Base-by-base conservation (phyloP, 805 yeast genomes). In the Saturnispora silvae region DNA sequence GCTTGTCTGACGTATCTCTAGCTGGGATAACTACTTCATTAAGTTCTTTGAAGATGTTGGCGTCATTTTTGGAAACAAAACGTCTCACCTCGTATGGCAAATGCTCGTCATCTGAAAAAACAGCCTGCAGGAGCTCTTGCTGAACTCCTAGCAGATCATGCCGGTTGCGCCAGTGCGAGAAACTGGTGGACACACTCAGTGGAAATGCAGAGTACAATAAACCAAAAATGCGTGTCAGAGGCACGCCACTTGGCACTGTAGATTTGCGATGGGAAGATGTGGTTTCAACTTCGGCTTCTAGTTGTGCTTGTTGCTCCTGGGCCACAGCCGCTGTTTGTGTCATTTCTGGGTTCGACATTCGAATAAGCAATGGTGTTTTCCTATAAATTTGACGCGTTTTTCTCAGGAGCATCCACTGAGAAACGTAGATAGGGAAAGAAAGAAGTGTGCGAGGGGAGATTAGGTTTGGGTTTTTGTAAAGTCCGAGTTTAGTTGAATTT, bases 211-310 rank as follows among this genome's bases (percentile, higher is more conserved):
- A 65, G 7, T 70, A 61, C 19, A 76, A 54, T 14, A 33, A 31
- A 1, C 33, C 33, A 13, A 41, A 41, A 11, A 80, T 61, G 45
- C 72, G 70, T 17, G 61, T 53, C 5, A 79, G 43, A 0, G 86
- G 84, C 0, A 78, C 68, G 0, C 84, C 82, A 0, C 78, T 65
- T 1, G 87, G 87, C 18, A 79, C 74, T 0, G 78, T 75, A 0
- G 84, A 65, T 19, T 76, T 51, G 41, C 57, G 67, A 46, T 72
- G 74, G 2, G 44, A 35, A 28, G 40, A 18, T 22, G 11, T 27
- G 3, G 18, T 30, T 3, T 34, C 33, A 17, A 17, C 10, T 26
- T 30, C 33, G 3, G 18, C 33, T 3, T 34, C 33, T 20, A 17
- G 13, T 26, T 30, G 35, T n/a, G n/a, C 36, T 31, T 13, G 10